Evolutionary conservation across 495 filamentous ascomycete genomes (phyloP), one percentile per base, ranked within the genome.

Genomic region (Recurvomyces mirabilis): DNA sequence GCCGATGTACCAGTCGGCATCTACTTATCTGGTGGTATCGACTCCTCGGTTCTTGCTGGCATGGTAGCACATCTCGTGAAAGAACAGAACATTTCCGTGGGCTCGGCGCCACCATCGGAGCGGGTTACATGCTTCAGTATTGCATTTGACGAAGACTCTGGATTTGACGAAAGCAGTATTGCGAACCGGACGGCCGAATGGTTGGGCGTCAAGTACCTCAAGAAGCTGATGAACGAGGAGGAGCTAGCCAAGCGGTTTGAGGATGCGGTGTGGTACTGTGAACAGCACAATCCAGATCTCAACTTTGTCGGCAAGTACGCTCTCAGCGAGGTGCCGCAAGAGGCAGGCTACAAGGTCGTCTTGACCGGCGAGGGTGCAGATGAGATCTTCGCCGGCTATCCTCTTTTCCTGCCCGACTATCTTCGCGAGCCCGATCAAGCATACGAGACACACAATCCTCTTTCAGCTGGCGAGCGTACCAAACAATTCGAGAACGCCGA

Each of bases 1-100:
- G 71, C 71, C 2, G 71, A 76, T 54, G 72, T 75, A 0, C 64
- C 65, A 5, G 59, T 76, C 5, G 71, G 71, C 1, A 56, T 76
- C 32, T 72, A 68, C 41, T 55, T 75, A 1, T 66, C 60, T 19
- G 72, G 72, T n/a, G 73, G 73, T 2, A 58, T 77, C 22, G 72
- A 73, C 47, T 70, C 66, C 4, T 70, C 69, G 0, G 61, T 63
- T 5, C 55, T 74, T 22, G 72, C 70, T 13, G 70, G 72, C 12
- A 75, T 76, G 53, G 67, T 67, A 18, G 61, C 60, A 1, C 59
- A 72, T 45, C 64, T 74, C 2, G 55, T 68, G 1, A 54, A 63
- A 18, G 55, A 72, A 30, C 47, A 53, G 43, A 63, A 61, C 14
- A 52, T 56, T 5, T 51, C 52, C 25, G 53, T 68, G 5, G 65